phyloP scores from a whole-genome alignment of 345 rosid genomes.

The Geranium rotundifolium region DNA sequence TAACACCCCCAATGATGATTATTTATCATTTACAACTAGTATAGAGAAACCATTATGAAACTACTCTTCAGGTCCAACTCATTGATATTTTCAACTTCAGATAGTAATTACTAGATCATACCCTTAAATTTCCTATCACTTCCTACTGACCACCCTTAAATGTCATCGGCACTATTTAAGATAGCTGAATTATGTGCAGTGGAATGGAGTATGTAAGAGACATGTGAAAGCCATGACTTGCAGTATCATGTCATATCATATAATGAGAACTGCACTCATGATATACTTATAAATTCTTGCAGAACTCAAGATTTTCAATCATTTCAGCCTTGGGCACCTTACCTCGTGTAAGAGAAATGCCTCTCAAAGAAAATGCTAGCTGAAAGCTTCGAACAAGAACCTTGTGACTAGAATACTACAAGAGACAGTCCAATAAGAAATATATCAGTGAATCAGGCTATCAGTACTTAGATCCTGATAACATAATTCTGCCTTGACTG shows the following conservation, averaged over 20 bases:
- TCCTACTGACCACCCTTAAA: not conserved
- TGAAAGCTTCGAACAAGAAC: constrained; percentile 77
- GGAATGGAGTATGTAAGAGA: not conserved
- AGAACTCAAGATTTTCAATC: not conserved
- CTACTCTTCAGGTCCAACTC: not conserved
- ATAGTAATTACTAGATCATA: not conserved
- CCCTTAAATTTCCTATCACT: not conserved
- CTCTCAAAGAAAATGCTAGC: constrained; percentile 80
- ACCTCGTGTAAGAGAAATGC: constrained; percentile 57
- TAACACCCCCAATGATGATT: not conserved
- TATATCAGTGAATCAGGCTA: not conserved
- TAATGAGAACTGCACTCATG: not conserved
- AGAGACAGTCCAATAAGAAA: constrained; percentile 2
- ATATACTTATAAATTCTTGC: not conserved
- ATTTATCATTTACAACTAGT: not conserved
- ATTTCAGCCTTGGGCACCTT: not conserved
- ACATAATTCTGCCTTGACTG: not conserved
- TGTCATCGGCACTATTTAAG: not conserved
- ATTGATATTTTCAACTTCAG: not conserved
- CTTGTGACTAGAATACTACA: constrained; percentile 80
- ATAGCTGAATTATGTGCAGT: not conserved
- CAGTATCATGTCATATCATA: not conserved
- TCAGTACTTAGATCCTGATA: not conserved
- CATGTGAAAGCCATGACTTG: not conserved
- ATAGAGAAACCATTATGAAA: not conserved